Percentiles rank a stretch among this genome's conserved stretches.
Evolutionary conservation across 768 basidiomycete species (phyloP).

Genomic region (Trametes cinnabarina): DNA sequence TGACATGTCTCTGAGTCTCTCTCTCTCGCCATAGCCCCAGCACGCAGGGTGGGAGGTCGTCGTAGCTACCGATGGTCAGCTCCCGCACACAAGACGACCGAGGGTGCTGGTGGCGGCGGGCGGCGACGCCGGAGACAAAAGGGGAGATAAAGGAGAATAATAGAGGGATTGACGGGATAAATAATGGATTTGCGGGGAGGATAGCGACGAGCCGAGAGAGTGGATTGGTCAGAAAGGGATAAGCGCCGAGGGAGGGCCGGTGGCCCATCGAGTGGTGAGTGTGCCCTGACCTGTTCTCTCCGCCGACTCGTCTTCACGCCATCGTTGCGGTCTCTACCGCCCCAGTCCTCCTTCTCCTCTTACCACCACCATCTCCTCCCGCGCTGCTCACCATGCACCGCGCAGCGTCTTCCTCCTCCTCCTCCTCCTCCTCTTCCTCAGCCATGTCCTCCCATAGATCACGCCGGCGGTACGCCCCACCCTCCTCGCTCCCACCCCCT

Average conservation of each 20-base stretch:
- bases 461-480: conserved; percentile 35
- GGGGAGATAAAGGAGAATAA: conserved; percentile 6
- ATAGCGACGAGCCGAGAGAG: conserved; percentile 20
- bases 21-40: too few relatives aligned
- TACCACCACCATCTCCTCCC: conserved; percentile 36
- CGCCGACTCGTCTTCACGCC: conserved; percentile 32
- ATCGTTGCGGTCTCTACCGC: conserved; percentile 43
- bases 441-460: conserved; percentile 23
- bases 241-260: conserved; percentile 20
- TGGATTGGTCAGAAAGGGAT: conserved; percentile 17
- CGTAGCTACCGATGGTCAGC: too few relatives aligned
- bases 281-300: conserved; percentile 27
- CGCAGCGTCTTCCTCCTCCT: conserved; percentile 25
- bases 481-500: conserved; percentile 21
- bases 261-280: conserved; percentile 21
- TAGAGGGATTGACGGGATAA: conserved; percentile 1
- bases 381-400: conserved; percentile 31
- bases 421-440: conserved; percentile 27
- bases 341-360: conserved; percentile 38
- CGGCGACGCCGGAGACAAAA: conserved; percentile 4
- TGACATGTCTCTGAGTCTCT: too few relatives aligned
- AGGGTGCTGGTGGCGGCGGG: too few relatives aligned
- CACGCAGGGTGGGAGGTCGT: too few relatives aligned
- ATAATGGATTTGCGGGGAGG: conserved; percentile 5
- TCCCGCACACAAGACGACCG: too few relatives aligned